Evolutionary conservation across 108 stramenopile species (phyloP).

Genomic region (Conticribra guillardii): DNA sequence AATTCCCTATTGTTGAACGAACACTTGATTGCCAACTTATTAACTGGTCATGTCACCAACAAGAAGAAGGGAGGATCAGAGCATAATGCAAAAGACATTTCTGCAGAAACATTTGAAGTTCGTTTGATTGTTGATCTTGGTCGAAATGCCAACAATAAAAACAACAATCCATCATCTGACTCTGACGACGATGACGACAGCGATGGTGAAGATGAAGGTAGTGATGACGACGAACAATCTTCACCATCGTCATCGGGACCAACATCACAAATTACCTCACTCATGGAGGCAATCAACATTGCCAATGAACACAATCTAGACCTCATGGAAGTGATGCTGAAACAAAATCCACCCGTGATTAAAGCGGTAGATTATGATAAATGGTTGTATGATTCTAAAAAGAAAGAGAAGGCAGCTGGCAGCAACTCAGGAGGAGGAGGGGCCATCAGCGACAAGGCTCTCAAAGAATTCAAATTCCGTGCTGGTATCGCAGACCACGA

Average conservation of each 20-base stretch:
- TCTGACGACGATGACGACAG: not conserved
- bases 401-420: constrained; percentile 33
- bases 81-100: not conserved
- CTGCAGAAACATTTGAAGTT: constrained; percentile 53
- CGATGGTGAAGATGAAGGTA: constrained; percentile 1
- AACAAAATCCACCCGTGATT: constrained; percentile 64
- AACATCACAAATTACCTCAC: constrained; percentile 46
- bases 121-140: constrained; percentile 70
- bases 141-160: constrained; percentile 14
- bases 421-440: constrained; percentile 45
- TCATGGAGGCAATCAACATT: constrained; percentile 56
- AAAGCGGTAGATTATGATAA: constrained; percentile 59
- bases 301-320: constrained; percentile 55
- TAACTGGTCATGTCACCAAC: constrained; percentile 6
- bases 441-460: constrained; percentile 45
- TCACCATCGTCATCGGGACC: constrained; percentile 7
- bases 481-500: constrained; percentile 73
- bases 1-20: constrained; percentile 44
- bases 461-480: constrained; percentile 58
- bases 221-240: not conserved
- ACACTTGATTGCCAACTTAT: constrained; percentile 42
- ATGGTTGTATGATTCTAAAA: constrained; percentile 54
- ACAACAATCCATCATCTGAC: not conserved
- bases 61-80: not conserved
- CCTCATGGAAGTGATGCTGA: constrained; percentile 53